Evolutionary conservation across 495 filamentous ascomycete species (phyloP).

Genomic region (Penicillium paxilli): DNA sequence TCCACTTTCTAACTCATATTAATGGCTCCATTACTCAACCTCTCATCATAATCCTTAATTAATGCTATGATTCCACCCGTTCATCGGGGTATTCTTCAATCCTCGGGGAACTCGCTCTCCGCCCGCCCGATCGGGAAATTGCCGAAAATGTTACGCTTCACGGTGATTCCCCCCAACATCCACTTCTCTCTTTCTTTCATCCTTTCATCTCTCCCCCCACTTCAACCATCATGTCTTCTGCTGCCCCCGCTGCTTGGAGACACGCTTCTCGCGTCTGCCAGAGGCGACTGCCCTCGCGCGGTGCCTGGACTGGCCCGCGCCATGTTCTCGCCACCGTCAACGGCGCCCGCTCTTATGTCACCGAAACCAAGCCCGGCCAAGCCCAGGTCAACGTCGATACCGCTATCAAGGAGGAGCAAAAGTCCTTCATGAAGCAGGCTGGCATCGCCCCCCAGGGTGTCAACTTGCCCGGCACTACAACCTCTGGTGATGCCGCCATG

Average conservation of each 20-base stretch:
- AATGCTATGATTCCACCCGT: no score
- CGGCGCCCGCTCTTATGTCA: slow-evolving; percentile 68
- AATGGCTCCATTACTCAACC: no score
- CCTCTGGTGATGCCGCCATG: slow-evolving; percentile 67
- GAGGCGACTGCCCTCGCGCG: slow-evolving; percentile 47
- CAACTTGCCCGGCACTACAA: slow-evolving; percentile 56
- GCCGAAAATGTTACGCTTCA: slow-evolving; percentile 13
- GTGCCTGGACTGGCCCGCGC: slow-evolving; percentile 45
- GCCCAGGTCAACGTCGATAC: slow-evolving; percentile 83
- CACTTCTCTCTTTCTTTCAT: slow-evolving; percentile 3
- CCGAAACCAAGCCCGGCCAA: slow-evolving; percentile 75
- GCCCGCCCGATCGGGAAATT: slow-evolving; percentile 11
- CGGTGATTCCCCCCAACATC: background rate
- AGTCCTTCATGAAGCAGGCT: slow-evolving; percentile 72
- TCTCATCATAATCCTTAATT: no score
- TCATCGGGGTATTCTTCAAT: no score
- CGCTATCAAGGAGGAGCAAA: slow-evolving; percentile 79
- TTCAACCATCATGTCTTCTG: slow-evolving; percentile 63
- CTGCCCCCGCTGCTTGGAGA: slow-evolving; percentile 70
- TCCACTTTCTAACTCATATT: no score
- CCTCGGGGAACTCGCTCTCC: background rate
- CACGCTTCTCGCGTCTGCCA: slow-evolving; percentile 74
- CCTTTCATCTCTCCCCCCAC: slow-evolving; percentile 18
- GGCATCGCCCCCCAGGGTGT: slow-evolving; percentile 56
- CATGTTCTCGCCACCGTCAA: slow-evolving; percentile 38